Conservation (phyloP, 176 grass and related monocot species). For the Poa pratensis region DNA sequence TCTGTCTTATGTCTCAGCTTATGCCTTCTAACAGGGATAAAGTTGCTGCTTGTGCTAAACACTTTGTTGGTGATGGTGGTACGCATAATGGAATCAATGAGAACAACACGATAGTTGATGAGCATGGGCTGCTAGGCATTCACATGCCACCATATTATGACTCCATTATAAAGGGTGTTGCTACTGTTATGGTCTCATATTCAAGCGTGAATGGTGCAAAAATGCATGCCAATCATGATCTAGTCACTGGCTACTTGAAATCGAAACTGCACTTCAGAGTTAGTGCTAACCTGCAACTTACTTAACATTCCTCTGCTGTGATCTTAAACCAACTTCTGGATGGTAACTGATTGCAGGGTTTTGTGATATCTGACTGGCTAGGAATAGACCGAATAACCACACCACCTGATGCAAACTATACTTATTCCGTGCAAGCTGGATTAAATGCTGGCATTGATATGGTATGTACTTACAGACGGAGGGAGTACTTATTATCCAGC, state of each 20-base stretch:
- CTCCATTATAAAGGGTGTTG: constrained; percentile 84
- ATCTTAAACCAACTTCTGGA: constrained; percentile 29
- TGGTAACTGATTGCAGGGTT: constrained; percentile 62
- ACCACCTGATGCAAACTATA: constrained; percentile 79
- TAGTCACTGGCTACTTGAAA: constrained; percentile 86
- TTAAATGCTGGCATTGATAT: constrained; percentile 95
- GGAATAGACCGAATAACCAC: constrained; percentile 87
- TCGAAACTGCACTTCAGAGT: constrained; percentile 85
- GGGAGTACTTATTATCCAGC: not conserved
- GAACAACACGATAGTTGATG: constrained; percentile 84
- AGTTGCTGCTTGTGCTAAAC: constrained; percentile 96
- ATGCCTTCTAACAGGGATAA: constrained; percentile 73
- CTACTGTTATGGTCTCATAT: constrained; percentile 97
- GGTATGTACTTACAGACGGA: constrained; percentile 40
- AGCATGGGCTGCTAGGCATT: constrained; percentile 75
- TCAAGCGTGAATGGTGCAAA: constrained; percentile 94
- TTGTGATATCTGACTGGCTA: constrained; percentile 97
- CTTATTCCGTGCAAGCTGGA: constrained; percentile 91
- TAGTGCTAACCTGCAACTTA: constrained; percentile 33
- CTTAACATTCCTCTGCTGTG: constrained; percentile 44
- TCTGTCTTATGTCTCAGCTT: constrained; percentile 35
- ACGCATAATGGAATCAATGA: constrained; percentile 95
- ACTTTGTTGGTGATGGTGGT: constrained; percentile 95
- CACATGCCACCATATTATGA: constrained; percentile 97
- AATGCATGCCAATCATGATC: constrained; percentile 89